Conservation (phyloP, 2,329 filamentous ascomycete species). For the Exophiala sideris region DNA sequence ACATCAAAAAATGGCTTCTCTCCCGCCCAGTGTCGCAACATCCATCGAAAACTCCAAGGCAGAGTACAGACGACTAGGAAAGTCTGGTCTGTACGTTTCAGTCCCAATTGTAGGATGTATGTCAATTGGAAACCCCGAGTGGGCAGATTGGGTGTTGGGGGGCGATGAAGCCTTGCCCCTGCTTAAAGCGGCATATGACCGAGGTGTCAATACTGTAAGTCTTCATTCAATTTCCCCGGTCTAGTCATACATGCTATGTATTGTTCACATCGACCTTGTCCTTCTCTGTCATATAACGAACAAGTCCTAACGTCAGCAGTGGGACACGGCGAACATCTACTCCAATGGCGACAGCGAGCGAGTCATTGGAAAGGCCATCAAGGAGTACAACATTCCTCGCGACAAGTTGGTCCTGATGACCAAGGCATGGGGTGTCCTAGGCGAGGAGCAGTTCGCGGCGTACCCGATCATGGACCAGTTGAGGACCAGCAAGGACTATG, state of each 20-base stretch:
- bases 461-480: slow-evolving; percentile 1
- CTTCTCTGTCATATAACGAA: neutral
- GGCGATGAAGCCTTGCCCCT: slow-evolving; percentile 13
- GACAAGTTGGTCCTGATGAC: slow-evolving; percentile 56
- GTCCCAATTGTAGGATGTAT: slow-evolving; percentile 35
- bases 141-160: slow-evolving; percentile 25
- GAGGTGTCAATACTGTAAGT: slow-evolving; percentile 19
- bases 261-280: neutral
- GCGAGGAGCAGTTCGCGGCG: slow-evolving; percentile 27
- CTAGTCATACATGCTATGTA: neutral
- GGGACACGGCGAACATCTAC: slow-evolving; percentile 47
- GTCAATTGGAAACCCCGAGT: slow-evolving; percentile 37
- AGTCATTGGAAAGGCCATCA: slow-evolving; percentile 64
- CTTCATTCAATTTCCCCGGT: neutral
- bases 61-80: slow-evolving; percentile 7
- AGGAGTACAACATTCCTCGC: slow-evolving; percentile 55
- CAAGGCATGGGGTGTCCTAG: slow-evolving; percentile 48
- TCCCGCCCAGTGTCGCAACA: neutral
- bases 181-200: slow-evolving; percentile 22
- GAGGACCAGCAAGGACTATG: slow-evolving; percentile 45
- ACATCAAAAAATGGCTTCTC: neutral
- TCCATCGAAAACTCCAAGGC: neutral
- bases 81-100: slow-evolving; percentile 20
- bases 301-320: neutral
- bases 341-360: slow-evolving; percentile 59